phyloP scores from a whole-genome alignment of 805 yeast genomes.

The Cyberlindnera xishuangbannaensis region DNA sequence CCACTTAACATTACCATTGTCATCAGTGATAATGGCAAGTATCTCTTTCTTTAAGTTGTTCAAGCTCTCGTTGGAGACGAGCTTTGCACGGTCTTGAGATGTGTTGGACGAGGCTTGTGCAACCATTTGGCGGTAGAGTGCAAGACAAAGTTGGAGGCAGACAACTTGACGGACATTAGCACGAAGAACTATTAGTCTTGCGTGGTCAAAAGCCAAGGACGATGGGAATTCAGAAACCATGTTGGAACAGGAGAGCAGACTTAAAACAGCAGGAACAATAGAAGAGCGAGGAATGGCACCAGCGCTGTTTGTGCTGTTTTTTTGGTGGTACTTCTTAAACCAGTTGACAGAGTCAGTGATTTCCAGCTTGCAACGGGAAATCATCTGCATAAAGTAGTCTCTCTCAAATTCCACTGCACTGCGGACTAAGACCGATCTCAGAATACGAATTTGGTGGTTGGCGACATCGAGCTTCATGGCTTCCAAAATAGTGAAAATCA shows the following conservation, averaged over 20 bases:
- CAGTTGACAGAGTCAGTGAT: constrained; percentile 26
- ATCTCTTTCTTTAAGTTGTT: constrained; percentile 60
- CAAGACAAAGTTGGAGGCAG: constrained; percentile 68
- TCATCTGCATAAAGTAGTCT: constrained; percentile 74
- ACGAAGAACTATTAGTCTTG: constrained; percentile 67
- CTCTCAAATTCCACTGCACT: constrained; percentile 87
- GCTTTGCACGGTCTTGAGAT: constrained; percentile 24
- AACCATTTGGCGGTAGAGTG: constrained; percentile 66
- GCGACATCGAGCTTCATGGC: constrained; percentile 95
- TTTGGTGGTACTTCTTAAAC: constrained; percentile 15
- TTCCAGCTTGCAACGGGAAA: constrained; percentile 32
- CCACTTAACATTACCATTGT: constrained; percentile 86
- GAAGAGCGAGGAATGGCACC: constrained; percentile 34
- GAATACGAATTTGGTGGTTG: constrained; percentile 82
- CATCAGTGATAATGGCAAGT: constrained; percentile 74
- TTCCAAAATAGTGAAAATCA: constrained; percentile 77
- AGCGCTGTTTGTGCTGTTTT: constrained; percentile 10
- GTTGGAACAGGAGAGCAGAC: constrained; percentile 67
- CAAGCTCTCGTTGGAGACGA: constrained; percentile 32
- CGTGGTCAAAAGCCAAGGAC: constrained; percentile 77
- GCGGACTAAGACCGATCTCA: constrained; percentile 78
- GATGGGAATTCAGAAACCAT: constrained; percentile 82
- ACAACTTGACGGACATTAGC: constrained; percentile 85
- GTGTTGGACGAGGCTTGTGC: constrained; percentile 18
- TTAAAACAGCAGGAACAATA: constrained; percentile 49